Percentiles rank a stretch among this genome's conserved stretches.
Evolutionary conservation across 106 monocot genomes (phyloP).

Genomic region (Narthecium ossifragum): DNA sequence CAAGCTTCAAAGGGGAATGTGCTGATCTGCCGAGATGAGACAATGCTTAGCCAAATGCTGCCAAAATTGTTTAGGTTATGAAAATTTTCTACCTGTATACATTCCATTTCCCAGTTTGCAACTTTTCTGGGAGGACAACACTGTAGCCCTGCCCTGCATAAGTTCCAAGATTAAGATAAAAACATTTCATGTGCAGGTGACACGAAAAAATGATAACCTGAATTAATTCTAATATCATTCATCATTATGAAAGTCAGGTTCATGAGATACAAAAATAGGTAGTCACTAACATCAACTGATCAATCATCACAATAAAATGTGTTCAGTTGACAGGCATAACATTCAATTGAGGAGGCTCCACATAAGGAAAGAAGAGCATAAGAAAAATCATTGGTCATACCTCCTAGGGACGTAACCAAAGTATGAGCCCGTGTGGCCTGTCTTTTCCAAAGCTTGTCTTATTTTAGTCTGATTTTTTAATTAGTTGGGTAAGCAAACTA

Average conservation of each 20-base stretch:
- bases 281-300: not conserved
- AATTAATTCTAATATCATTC: not conserved
- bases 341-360: not conserved
- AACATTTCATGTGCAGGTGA: not conserved
- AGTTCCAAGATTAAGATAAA: constrained; percentile 5
- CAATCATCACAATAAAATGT: not conserved
- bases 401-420: no score
- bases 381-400: no score
- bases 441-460: no score
- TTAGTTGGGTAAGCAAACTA: no score
- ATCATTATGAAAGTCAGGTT: not conserved
- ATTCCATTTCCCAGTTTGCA: constrained; percentile 86
- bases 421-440: no score
- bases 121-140: constrained; percentile 72
- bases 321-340: not conserved
- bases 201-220: not conserved
- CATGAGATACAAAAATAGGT: no score
- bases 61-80: not conserved
- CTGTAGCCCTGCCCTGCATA: constrained; percentile 57
- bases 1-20: constrained; percentile 66
- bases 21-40: constrained; percentile 48
- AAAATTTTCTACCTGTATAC: constrained; percentile 66
- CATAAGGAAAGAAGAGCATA: no score
- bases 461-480: no score
- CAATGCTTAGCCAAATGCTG: constrained; percentile 2